Conservation (phyloP, 2,329 filamentous ascomycete species). For the Neopestalotiopsis sp. region DNA sequence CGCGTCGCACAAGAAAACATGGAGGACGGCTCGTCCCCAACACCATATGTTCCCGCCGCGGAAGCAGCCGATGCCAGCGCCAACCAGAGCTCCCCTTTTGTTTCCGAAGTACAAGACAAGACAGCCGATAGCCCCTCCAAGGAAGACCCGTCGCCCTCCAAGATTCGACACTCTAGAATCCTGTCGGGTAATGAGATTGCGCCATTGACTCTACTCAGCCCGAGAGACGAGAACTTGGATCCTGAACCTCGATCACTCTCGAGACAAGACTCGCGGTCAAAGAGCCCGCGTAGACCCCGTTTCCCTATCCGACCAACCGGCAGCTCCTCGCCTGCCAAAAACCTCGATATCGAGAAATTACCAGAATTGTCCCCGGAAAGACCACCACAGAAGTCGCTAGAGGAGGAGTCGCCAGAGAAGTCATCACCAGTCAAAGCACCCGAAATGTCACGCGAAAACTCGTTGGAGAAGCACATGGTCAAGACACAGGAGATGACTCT, state of each 20-base stretch:
- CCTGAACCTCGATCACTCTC: constrained; percentile 25
- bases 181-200: constrained; percentile 62
- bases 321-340: constrained; percentile 51
- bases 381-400: constrained; percentile 62
- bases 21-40: background rate
- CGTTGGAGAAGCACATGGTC: constrained; percentile 24
- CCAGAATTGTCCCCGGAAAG: constrained; percentile 21
- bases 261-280: background rate
- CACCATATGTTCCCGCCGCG: background rate
- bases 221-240: constrained; percentile 29
- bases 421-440: constrained; percentile 22
- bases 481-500: constrained; percentile 47
- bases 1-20: constrained; percentile 28
- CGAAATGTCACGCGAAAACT: constrained; percentile 23
- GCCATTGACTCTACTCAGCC: constrained; percentile 58
- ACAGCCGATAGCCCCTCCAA: constrained; percentile 27
- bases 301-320: constrained; percentile 28
- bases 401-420: constrained; percentile 31
- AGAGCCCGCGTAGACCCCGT: constrained; percentile 49
- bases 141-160: constrained; percentile 53
- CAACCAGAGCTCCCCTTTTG: constrained; percentile 22
- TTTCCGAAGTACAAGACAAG: constrained; percentile 22
- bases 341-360: constrained; percentile 51
- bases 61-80: constrained; percentile 6
- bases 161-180: constrained; percentile 58